A percentile compares a stretch with the other conserved stretches of the same genome.
These are phyloP conservation scores for Colletotrichum musae DNA, from an alignment of 2,329 filamentous ascomycete genomes.

Conservation along the genomic window DNA sequence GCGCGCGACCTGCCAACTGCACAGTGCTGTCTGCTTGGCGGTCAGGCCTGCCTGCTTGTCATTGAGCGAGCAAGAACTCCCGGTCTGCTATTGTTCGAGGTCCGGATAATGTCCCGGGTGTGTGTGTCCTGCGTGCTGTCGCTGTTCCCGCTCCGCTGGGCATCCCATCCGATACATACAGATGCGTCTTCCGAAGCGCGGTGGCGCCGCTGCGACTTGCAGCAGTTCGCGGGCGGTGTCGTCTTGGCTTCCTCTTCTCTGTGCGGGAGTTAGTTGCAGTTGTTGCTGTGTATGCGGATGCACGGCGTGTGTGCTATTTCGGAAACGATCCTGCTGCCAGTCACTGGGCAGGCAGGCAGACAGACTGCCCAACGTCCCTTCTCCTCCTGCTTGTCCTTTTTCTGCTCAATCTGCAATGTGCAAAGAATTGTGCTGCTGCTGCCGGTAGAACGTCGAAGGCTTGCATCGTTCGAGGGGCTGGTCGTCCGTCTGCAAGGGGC, in stretches of 20 bases:
- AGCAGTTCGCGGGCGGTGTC: conserved; percentile 18
- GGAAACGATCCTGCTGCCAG: too few relatives aligned
- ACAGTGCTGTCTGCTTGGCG: conserved; percentile 9
- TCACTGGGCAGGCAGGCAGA: too few relatives aligned
- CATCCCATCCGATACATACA: conserved; percentile 17
- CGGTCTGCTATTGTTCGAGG: not conserved
- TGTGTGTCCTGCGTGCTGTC: not conserved
- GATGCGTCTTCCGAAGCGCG: not conserved
- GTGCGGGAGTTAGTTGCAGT: conserved; percentile 8
- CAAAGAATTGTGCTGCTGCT: too few relatives aligned
- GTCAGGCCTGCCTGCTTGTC: conserved; percentile 7
- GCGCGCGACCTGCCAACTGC: conserved; percentile 23
- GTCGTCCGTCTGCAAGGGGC: conserved; percentile 20
- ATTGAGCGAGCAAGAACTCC: not conserved
- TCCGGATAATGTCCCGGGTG: not conserved
- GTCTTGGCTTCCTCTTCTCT: not conserved
- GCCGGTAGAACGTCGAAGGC: too few relatives aligned
- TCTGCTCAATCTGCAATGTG: too few relatives aligned
- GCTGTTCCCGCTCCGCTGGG: not conserved
- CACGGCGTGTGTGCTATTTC: not conserved
- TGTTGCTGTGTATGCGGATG: not conserved
- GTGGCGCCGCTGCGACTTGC: conserved; percentile 6
- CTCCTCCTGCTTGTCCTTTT: too few relatives aligned
- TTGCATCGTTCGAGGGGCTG: too few relatives aligned
- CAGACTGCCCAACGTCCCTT: too few relatives aligned